These are phyloP conservation scores for Amanita inopinata DNA, from an alignment of 768 basidiomycete genomes.

Conservation along the genomic window DNA sequence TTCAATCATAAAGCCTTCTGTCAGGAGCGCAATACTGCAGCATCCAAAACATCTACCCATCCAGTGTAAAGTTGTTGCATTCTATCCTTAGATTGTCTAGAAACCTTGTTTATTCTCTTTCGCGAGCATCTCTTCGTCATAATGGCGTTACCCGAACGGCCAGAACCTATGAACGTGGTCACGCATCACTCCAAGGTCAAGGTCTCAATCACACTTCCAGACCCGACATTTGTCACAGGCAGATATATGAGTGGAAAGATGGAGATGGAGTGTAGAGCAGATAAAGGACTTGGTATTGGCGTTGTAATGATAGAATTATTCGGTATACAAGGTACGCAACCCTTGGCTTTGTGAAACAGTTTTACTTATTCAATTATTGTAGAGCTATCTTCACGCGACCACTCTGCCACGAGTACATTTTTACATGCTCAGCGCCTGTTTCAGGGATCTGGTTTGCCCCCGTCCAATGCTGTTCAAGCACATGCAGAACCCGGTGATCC, in stretches of 20 bases:
- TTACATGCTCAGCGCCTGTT: conserved; percentile 62
- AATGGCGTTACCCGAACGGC: conserved; percentile 7
- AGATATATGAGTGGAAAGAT: conserved; percentile 61
- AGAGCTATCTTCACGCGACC: conserved; percentile 73
- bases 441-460: conserved; percentile 74
- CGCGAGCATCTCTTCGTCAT: background rate
- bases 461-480: conserved; percentile 73
- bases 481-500: conserved; percentile 49
- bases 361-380: conserved; percentile 5
- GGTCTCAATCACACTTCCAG: conserved; percentile 49
- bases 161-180: conserved; percentile 74
- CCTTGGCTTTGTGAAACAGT: conserved; percentile 7
- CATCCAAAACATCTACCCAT: background rate
- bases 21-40: conserved; percentile 5
- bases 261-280: conserved; percentile 72
- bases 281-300: conserved; percentile 63
- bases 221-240: conserved; percentile 58
- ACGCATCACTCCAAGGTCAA: conserved; percentile 72
- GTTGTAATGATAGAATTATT: conserved; percentile 72
- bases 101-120: background rate
- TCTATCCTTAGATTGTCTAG: background rate
- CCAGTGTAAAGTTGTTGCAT: background rate
- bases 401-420: conserved; percentile 74
- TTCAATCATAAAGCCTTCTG: background rate
- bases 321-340: conserved; percentile 54